Conservation (phyloP, 352 stramenopile genomes). For the Globisporangium recalcitrans region DNA sequence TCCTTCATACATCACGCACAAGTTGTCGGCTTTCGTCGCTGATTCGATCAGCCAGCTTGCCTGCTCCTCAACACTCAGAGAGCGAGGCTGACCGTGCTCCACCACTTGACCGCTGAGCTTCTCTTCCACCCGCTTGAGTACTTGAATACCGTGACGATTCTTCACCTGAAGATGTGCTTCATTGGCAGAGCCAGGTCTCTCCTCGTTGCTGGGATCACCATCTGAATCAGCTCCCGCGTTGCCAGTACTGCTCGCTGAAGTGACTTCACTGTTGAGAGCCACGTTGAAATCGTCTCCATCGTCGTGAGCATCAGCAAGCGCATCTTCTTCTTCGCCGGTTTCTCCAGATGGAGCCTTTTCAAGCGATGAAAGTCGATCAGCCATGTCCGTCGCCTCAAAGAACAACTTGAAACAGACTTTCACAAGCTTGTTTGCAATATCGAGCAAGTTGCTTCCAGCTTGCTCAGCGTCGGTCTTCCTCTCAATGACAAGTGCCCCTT, state of each 20-base stretch:
- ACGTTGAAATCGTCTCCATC: slow-evolving; percentile 17
- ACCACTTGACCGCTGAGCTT: slow-evolving; percentile 59
- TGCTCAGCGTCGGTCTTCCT: neutral
- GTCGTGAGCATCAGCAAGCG: neutral
- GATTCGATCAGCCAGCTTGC: slow-evolving; percentile 76
- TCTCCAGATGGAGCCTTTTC: slow-evolving; percentile 11
- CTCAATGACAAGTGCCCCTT: slow-evolving; percentile 15
- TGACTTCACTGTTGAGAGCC: slow-evolving; percentile 5
- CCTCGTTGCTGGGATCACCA: neutral
- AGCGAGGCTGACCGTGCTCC: slow-evolving; percentile 24
- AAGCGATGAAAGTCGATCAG: slow-evolving; percentile 38
- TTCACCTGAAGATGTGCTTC: slow-evolving; percentile 17
- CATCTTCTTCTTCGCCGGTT: slow-evolving; percentile 7
- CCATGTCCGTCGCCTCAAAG: slow-evolving; percentile 64
- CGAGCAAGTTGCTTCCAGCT: slow-evolving; percentile 19
- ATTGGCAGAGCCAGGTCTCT: neutral
- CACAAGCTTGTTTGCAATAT: slow-evolving; percentile 31
- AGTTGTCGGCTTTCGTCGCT: slow-evolving; percentile 74
- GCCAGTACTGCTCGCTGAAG: slow-evolving; percentile 4
- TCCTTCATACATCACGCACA: slow-evolving; percentile 87
- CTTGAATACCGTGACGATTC: slow-evolving; percentile 59
- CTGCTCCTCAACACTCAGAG: slow-evolving; percentile 67
- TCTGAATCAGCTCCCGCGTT: slow-evolving; percentile 7
- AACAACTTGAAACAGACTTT: slow-evolving; percentile 48
- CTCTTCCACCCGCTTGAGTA: slow-evolving; percentile 67